These are phyloP conservation scores for Lyophyllum shimeji DNA, from an alignment of 768 basidiomycete species.

Conservation along the genomic window DNA sequence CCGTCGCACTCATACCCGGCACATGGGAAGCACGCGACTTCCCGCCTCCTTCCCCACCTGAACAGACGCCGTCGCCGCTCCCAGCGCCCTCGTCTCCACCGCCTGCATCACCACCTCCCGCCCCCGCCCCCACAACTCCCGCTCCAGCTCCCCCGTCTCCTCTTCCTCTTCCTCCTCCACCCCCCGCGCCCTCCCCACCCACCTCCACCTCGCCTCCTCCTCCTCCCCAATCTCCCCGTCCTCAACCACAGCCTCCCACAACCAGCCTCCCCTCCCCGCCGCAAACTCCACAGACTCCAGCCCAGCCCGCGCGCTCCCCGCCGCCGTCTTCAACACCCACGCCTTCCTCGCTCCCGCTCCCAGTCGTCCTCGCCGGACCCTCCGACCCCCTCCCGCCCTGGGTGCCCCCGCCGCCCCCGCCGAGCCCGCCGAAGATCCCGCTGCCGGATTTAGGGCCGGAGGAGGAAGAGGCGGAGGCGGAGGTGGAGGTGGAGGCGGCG, in stretches of 20 bases:
- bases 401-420: constrained; percentile 13
- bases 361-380: too few relatives aligned
- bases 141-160: neutral
- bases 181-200: neutral
- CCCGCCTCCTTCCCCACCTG: constrained; percentile 15
- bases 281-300: too few relatives aligned
- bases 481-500: too few relatives aligned
- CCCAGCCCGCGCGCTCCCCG: too few relatives aligned
- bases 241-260: neutral
- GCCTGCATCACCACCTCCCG: neutral
- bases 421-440: constrained; percentile 14
- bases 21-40: constrained; percentile 1
- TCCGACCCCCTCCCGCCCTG: constrained; percentile 11
- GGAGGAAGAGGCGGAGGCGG: constrained; percentile 58
- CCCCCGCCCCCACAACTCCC: neutral
- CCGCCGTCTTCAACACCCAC: too few relatives aligned
- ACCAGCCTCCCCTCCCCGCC: neutral
- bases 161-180: neutral
- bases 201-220: neutral
- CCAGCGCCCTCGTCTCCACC: neutral
- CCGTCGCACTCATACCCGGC: too few relatives aligned
- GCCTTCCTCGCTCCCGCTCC: too few relatives aligned
- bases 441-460: constrained; percentile 14
- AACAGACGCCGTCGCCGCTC: neutral
- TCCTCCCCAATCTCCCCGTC: constrained; percentile 3